Conservation (phyloP, 2,329 filamentous ascomycete genomes). For the Orbilia javanica region DNA sequence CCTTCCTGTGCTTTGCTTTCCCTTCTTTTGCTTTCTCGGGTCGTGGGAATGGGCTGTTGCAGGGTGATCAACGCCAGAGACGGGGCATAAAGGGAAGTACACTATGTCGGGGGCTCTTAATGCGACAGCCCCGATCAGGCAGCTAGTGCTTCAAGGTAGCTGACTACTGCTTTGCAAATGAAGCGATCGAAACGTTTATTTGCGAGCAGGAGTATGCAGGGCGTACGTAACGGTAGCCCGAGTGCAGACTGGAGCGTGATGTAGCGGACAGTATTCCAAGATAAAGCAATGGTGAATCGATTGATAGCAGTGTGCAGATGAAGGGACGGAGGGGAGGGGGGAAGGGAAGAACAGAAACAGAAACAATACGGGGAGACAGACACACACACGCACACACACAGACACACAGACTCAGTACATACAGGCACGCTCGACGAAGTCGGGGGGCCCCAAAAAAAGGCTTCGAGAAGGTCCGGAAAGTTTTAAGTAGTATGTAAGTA, state of each 20-base stretch:
- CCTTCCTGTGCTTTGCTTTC: background rate
- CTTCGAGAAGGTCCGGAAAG: constrained; percentile 49
- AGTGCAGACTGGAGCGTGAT: constrained; percentile 39
- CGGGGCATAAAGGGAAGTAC: constrained; percentile 50
- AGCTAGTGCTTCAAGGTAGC: constrained; percentile 56
- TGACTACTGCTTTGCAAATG: constrained; percentile 41
- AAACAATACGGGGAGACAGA: constrained; percentile 27
- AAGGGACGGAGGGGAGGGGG: constrained; percentile 15
- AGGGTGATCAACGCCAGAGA: constrained; percentile 41
- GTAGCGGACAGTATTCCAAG: constrained; percentile 47
- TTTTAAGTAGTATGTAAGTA: constrained; percentile 11
- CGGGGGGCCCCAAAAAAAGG: constrained; percentile 5
- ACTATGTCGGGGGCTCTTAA: constrained; percentile 54
- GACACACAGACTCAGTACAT: constrained; percentile 31
- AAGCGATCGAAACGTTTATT: constrained; percentile 54
- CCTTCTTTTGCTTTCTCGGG: constrained; percentile 22
- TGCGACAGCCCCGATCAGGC: constrained; percentile 58
- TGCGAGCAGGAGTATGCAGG: constrained; percentile 50
- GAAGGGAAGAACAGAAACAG: constrained; percentile 35
- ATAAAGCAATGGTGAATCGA: constrained; percentile 50
- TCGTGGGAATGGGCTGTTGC: constrained; percentile 40
- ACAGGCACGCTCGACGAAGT: background rate
- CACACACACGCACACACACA: background rate
- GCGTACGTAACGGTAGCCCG: constrained; percentile 32
- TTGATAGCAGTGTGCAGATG: constrained; percentile 29